Conservation (phyloP, 1,284 basidiomycete species). For the Melampsora larici-populina region DNA sequence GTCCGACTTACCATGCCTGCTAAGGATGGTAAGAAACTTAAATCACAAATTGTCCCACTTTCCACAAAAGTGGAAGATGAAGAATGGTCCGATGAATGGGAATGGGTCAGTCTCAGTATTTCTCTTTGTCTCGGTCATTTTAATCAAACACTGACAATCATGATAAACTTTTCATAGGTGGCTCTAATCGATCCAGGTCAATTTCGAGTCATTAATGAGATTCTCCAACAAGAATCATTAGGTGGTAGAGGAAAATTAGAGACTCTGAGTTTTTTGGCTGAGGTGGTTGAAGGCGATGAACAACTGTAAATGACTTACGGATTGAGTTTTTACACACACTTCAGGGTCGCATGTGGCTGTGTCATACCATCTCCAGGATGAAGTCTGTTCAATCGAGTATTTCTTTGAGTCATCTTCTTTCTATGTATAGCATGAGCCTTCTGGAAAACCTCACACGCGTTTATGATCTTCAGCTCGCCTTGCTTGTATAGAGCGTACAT, state of each 20-base stretch:
- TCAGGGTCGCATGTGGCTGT: too few relatives aligned
- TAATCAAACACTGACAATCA: conserved; percentile 14
- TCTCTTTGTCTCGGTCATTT: conserved; percentile 9
- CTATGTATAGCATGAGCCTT: too few relatives aligned
- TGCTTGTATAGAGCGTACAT: too few relatives aligned
- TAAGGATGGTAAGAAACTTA: conserved; percentile 69
- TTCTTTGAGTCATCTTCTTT: too few relatives aligned
- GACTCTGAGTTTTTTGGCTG: conserved; percentile 35
- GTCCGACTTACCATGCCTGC: conserved; percentile 75
- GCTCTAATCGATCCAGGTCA: conserved; percentile 88
- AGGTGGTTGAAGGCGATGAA: conserved; percentile 37
- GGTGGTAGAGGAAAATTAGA: conserved; percentile 64
- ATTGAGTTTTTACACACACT: too few relatives aligned
- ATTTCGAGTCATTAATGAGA: conserved; percentile 81
- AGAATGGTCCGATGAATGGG: conserved; percentile 73
- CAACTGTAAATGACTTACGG: conserved; percentile 9
- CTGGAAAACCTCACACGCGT: too few relatives aligned
- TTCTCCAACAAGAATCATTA: conserved; percentile 75
- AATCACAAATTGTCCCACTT: conserved; percentile 68
- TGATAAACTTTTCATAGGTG: conserved; percentile 59
- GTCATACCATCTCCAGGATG: too few relatives aligned
- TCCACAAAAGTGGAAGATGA: conserved; percentile 82
- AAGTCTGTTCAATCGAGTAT: too few relatives aligned
- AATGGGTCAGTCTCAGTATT: conserved; percentile 65
- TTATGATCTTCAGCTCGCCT: too few relatives aligned